These are phyloP conservation scores for Ustilago xerochloae DNA, from an alignment of 1,284 basidiomycete species.

Conservation along the genomic window DNA sequence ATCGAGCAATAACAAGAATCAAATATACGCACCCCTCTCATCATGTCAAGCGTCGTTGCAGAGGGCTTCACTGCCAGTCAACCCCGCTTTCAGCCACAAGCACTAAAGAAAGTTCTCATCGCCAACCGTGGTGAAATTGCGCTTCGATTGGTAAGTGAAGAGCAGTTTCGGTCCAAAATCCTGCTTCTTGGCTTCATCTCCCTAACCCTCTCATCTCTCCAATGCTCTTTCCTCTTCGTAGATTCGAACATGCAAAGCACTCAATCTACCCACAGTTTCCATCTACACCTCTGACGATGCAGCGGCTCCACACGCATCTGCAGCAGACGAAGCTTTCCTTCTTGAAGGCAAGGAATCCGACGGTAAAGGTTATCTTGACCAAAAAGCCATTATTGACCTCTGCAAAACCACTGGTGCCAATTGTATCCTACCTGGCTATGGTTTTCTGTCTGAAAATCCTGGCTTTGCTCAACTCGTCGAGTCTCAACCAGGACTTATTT, in stretches of 20 bases:
- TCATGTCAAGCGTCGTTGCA: background rate
- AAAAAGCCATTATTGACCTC: constrained; percentile 29
- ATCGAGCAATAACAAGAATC: too few species aligned
- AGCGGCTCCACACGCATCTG: constrained; percentile 71
- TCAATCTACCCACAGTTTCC: constrained; percentile 72
- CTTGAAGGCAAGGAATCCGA: constrained; percentile 69
- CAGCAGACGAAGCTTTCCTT: constrained; percentile 22
- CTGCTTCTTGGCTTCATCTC: background rate
- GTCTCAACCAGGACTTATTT: constrained; percentile 72
- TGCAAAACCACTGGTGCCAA: constrained; percentile 13
- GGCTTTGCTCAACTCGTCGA: constrained; percentile 68
- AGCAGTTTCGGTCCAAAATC: background rate
- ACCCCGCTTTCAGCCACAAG: constrained; percentile 15
- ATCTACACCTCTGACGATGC: constrained; percentile 74
- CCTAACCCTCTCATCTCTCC: background rate
- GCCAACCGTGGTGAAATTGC: constrained; percentile 74
- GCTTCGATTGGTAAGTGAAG: constrained; percentile 70
- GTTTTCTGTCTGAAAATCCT: constrained; percentile 75
- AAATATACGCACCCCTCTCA: background rate
- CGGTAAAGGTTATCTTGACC: constrained; percentile 57
- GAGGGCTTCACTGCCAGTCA: constrained; percentile 22
- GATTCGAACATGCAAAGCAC: constrained; percentile 72
- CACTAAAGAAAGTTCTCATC: constrained; percentile 50
- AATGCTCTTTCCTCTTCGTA: background rate
- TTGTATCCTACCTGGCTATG: constrained; percentile 75